Conservation (phyloP, 768 basidiomycete species). For the Clavulina sp. region DNA sequence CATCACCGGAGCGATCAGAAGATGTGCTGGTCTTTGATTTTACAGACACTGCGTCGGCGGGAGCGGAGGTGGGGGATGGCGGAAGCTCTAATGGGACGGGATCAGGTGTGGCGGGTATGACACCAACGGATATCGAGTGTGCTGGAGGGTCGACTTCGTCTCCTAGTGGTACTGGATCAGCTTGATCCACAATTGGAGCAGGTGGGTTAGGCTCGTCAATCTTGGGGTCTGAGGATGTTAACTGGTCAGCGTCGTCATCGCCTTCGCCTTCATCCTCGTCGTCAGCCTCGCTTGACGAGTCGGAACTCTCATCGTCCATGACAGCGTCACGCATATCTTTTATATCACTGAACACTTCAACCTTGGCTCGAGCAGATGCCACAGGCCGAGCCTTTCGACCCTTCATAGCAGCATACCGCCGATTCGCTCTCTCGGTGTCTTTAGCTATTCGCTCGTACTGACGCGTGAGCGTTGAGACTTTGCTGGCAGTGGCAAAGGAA, state of each 20-base stretch:
- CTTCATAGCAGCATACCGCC: conserved; percentile 71
- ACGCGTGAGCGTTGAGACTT: conserved; percentile 75
- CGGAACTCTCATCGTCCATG: conserved; percentile 36
- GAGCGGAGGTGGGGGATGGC: too few species aligned
- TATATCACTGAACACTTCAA: conserved; percentile 75
- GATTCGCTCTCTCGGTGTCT: conserved; percentile 56
- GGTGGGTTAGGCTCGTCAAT: neutral
- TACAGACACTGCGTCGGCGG: too few species aligned
- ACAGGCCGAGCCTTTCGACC: conserved; percentile 81
- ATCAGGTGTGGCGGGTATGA: too few species aligned
- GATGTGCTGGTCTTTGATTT: too few species aligned
- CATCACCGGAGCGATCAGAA: too few species aligned
- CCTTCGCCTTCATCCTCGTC: conserved; percentile 51
- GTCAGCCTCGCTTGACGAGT: conserved; percentile 47
- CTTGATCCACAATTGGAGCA: neutral
- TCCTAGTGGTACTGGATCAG: too few species aligned
- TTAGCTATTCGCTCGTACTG: conserved; percentile 72
- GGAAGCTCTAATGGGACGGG: too few species aligned
- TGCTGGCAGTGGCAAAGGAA: conserved; percentile 27
- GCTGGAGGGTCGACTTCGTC: too few species aligned
- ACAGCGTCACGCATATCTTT: conserved; percentile 76
- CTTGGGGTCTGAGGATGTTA: neutral
- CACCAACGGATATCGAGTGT: too few species aligned
- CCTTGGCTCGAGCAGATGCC: conserved; percentile 70
- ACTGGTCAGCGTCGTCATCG: neutral